Conservation (phyloP, 2,329 filamentous ascomycete genomes). For the Curvularia hawaiiensis region DNA sequence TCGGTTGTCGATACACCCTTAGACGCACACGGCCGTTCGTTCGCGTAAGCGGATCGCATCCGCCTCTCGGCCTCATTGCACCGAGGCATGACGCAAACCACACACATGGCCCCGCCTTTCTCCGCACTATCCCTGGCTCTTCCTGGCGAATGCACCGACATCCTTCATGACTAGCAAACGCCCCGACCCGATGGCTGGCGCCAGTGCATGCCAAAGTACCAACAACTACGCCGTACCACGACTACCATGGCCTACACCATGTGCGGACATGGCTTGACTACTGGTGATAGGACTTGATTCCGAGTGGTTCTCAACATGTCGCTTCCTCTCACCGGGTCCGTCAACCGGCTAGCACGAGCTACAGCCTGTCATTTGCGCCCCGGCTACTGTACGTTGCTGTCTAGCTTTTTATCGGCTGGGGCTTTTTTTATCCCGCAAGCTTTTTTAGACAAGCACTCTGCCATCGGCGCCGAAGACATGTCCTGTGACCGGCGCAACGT, state of each 20-base stretch:
- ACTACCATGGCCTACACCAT: too few species aligned
- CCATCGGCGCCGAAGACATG: neutral
- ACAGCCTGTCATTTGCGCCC: neutral
- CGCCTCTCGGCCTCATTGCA: constrained; percentile 4
- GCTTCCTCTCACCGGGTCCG: neutral
- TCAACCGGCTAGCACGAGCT: neutral
- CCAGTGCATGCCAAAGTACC: neutral
- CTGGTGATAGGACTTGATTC: neutral
- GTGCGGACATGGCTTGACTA: neutral
- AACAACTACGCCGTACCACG: neutral
- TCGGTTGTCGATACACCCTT: neutral
- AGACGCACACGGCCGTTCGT: neutral
- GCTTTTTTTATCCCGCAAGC: neutral
- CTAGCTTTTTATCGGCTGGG: neutral
- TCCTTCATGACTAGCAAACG: neutral
- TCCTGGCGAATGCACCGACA: neutral
- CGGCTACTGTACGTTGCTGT: neutral
- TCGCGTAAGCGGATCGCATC: neutral
- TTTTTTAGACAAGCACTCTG: neutral
- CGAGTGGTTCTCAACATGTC: neutral
- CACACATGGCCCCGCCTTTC: neutral
- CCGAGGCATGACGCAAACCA: constrained; percentile 12
- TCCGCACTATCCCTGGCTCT: neutral
- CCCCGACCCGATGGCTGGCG: neutral
- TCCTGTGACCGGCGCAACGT: neutral